Conservation (phyloP, 1,284 basidiomycete species). For the Papiliotrema terrestris region DNA sequence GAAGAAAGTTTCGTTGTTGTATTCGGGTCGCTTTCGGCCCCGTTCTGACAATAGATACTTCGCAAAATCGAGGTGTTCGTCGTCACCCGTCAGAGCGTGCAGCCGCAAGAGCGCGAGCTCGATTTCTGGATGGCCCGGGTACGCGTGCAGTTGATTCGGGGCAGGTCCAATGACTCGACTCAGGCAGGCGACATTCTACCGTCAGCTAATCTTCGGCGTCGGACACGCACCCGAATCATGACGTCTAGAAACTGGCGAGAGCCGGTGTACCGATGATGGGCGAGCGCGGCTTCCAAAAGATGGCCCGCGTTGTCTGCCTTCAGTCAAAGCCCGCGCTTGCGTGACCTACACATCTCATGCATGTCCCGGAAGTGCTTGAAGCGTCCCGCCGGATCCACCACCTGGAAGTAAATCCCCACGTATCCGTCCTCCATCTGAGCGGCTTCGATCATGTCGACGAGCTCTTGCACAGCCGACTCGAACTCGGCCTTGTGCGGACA, state of each 20-base stretch:
- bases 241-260: slow-evolving; percentile 29
- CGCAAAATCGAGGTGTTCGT: slow-evolving; percentile 24
- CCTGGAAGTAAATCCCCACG: slow-evolving; percentile 35
- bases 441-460: slow-evolving; percentile 31
- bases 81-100: slow-evolving; percentile 28
- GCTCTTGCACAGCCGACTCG: slow-evolving; percentile 19
- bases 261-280: slow-evolving; percentile 28
- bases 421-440: slow-evolving; percentile 36
- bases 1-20: slow-evolving; percentile 22
- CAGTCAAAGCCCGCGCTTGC: not conserved
- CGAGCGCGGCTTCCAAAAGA: slow-evolving; percentile 33
- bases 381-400: slow-evolving; percentile 27
- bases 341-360: slow-evolving; percentile 37
- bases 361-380: slow-evolving; percentile 35
- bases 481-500: slow-evolving; percentile 19
- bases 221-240: slow-evolving; percentile 23
- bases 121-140: slow-evolving; percentile 39
- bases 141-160: slow-evolving; percentile 23
- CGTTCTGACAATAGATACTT: slow-evolving; percentile 26
- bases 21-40: slow-evolving; percentile 21
- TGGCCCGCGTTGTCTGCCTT: slow-evolving; percentile 30
- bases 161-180: slow-evolving; percentile 22
- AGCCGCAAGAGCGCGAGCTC: slow-evolving; percentile 36
- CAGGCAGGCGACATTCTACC: slow-evolving; percentile 28
- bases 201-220: too few relatives aligned